A percentile compares a stretch with the other conserved stretches of the same genome.
Conservation (phyloP, 805 yeast species). For the Pichia scutulata region DNA sequence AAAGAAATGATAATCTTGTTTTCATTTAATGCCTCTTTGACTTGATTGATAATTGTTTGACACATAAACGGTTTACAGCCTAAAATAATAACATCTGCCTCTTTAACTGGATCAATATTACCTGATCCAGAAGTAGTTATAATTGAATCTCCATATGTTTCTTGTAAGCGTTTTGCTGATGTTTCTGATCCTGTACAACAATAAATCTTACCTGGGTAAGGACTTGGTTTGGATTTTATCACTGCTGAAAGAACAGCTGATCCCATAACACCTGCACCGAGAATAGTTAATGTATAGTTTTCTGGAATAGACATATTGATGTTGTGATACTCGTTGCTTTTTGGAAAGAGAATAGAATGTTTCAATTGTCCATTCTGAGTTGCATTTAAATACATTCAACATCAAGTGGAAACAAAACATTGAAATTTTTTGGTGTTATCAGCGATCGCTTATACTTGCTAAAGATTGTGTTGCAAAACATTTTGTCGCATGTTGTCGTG, state of each 20-base stretch:
- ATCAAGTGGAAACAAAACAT: too few relatives aligned
- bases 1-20: slow-evolving; percentile 53
- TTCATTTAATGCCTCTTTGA: slow-evolving; percentile 36
- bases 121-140: slow-evolving; percentile 41
- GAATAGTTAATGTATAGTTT: slow-evolving; percentile 44
- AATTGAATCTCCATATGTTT: slow-evolving; percentile 44
- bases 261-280: slow-evolving; percentile 96
- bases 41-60: slow-evolving; percentile 47
- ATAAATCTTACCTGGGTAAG: slow-evolving; percentile 63
- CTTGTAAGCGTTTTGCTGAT: slow-evolving; percentile 41
- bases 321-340: neutral
- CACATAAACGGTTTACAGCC: slow-evolving; percentile 86
- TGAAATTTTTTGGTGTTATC: neutral
- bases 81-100: slow-evolving; percentile 64
- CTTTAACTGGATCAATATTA: slow-evolving; percentile 51
- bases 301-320: slow-evolving; percentile 10
- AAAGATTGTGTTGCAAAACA: neutral
- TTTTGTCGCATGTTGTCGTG: neutral
- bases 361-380: too few relatives aligned
- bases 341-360: neutral
- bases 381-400: too few relatives aligned
- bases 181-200: slow-evolving; percentile 63
- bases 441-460: neutral
- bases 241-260: slow-evolving; percentile 84
- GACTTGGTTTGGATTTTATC: slow-evolving; percentile 39